Evolutionary conservation across 2,329 filamentous ascomycete species (phyloP).

Genomic region (Fusarium lateritium): DNA sequence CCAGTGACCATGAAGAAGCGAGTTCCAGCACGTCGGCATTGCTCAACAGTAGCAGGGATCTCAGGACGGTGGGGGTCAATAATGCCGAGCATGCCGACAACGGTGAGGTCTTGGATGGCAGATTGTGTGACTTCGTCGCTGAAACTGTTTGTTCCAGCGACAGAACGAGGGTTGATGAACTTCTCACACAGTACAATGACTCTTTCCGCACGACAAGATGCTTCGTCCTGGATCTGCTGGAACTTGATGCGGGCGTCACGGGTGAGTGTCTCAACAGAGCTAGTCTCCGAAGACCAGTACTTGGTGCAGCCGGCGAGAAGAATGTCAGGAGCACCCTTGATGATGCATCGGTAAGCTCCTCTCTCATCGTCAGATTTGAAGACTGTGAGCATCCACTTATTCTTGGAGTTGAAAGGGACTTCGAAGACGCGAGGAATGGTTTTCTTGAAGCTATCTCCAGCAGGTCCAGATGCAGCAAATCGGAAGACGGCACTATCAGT

Average conservation of each 20-base stretch:
- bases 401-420: conserved; percentile 66
- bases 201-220: conserved; percentile 60
- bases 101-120: conserved; percentile 59
- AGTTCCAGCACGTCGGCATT: conserved; percentile 61
- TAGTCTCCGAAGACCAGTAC: conserved; percentile 54
- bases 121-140: conserved; percentile 63
- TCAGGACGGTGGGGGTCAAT: conserved; percentile 63
- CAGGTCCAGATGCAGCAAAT: conserved; percentile 52
- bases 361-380: conserved; percentile 47
- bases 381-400: conserved; percentile 65
- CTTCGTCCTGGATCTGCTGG: conserved; percentile 56
- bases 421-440: conserved; percentile 54
- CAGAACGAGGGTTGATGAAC: conserved; percentile 47
- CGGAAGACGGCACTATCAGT: conserved; percentile 61
- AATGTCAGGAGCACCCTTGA: conserved; percentile 70
- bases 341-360: conserved; percentile 59
- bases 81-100: conserved; percentile 68
- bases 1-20: conserved; percentile 66
- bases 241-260: conserved; percentile 52
- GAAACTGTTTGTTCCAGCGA: conserved; percentile 62
- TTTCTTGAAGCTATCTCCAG: conserved; percentile 39
- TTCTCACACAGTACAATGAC: conserved; percentile 61
- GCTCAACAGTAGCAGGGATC: conserved; percentile 57
- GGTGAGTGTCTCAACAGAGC: conserved; percentile 55
- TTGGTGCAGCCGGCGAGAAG: conserved; percentile 56